Evolutionary conservation across 257 asterid genomes (phyloP).

Genomic region (Avicennia marina): DNA sequence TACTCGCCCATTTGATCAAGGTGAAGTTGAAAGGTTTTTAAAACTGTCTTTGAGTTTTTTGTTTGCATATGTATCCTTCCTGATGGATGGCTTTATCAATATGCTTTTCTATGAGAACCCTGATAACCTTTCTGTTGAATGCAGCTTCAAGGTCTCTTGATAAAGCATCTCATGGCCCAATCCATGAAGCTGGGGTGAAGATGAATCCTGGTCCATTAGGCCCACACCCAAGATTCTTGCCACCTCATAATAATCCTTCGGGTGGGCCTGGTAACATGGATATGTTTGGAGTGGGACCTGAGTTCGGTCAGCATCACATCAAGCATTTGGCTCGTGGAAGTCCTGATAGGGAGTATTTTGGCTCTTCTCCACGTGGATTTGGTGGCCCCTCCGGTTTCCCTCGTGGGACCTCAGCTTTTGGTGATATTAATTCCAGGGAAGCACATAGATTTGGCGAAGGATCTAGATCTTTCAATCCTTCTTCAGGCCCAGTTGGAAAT

Average conservation of each 20-base stretch:
- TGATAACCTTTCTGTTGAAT: not conserved
- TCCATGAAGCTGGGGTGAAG: conserved; percentile 39
- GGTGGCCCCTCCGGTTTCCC: conserved; percentile 36
- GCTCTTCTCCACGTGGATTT: conserved; percentile 50
- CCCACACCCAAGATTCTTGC: conserved; percentile 48
- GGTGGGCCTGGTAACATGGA: conserved; percentile 32
- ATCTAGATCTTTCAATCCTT: conserved; percentile 41
- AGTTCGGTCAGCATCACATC: conserved; percentile 29
- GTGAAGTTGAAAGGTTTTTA: conserved; percentile 25
- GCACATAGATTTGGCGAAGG: conserved; percentile 57
- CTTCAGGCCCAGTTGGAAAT: conserved; percentile 48
- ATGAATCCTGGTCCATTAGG: conserved; percentile 39
- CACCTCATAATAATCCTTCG: conserved; percentile 38
- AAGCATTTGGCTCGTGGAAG: conserved; percentile 24
- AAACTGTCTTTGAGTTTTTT: not conserved
- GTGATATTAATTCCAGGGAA: conserved; percentile 51
- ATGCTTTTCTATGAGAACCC: not conserved
- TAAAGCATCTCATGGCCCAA: conserved; percentile 35
- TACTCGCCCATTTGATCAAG: conserved; percentile 46
- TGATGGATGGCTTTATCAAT: not conserved
- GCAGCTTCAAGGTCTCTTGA: conserved; percentile 43
- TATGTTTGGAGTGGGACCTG: conserved; percentile 48
- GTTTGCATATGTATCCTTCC: not conserved
- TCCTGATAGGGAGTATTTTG: conserved; percentile 35
- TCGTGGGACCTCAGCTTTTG: conserved; percentile 33